Conservation (phyloP, 2,329 filamentous ascomycete genomes). For the Pseudocercospora cruenta region DNA sequence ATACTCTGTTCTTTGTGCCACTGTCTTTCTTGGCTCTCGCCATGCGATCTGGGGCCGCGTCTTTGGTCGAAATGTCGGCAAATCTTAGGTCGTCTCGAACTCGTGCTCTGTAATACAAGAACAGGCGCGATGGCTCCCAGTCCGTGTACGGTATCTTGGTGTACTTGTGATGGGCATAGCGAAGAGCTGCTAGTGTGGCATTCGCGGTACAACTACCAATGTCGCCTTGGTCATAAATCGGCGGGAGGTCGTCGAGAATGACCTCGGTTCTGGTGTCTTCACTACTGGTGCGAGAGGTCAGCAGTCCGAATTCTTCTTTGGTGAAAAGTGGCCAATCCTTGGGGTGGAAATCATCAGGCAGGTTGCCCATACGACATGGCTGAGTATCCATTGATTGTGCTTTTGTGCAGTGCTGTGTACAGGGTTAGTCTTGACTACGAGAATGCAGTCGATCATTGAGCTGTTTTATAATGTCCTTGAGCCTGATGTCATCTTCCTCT, state of each 20-base stretch:
- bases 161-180: not conserved
- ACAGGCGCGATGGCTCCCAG: not conserved
- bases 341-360: not conserved
- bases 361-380: not conserved
- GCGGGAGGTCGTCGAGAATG: not conserved
- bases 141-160: not conserved
- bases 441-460: not conserved
- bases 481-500: not conserved
- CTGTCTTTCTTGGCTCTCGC: not conserved
- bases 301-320: not conserved
- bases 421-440: not conserved
- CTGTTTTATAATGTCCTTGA: not conserved
- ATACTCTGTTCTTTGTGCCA: not conserved
- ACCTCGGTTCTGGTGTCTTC: not conserved
- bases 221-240: not conserved
- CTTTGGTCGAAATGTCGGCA: not conserved
- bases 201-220: conserved; percentile 2
- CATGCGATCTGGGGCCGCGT: not conserved
- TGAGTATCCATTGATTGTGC: not conserved
- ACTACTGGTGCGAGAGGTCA: not conserved
- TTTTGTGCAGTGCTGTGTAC: not conserved
- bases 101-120: not conserved
- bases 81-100: not conserved
- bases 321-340: not conserved
- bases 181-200: not conserved